phyloP scores from a whole-genome alignment of 345 rosid genomes.

The Ailanthus altissimus region DNA sequence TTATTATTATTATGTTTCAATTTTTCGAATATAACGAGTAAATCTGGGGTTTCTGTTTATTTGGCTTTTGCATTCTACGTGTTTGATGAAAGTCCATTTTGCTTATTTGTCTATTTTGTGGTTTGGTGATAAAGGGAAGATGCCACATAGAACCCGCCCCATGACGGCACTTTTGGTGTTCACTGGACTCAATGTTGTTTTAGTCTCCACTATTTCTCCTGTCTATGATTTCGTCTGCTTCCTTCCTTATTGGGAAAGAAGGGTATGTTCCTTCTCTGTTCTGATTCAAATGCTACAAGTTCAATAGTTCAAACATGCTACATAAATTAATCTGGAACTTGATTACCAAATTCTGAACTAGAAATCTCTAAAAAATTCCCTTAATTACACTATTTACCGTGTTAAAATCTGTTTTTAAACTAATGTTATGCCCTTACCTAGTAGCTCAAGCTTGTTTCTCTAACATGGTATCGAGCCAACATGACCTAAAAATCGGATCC shows the following conservation, averaged over 20 bases:
- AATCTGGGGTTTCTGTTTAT: neutral
- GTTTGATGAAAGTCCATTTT: neutral
- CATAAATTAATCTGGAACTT: neutral
- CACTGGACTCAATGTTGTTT: constrained; percentile 51
- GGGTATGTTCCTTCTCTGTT: constrained; percentile 40
- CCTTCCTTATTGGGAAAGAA: constrained; percentile 75
- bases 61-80: neutral
- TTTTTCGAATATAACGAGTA: neutral
- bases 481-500: too few species aligned
- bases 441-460: too few species aligned
- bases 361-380: neutral
- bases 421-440: too few species aligned
- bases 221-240: constrained; percentile 76
- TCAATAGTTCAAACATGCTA: neutral
- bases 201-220: constrained; percentile 56
- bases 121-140: constrained; percentile 13
- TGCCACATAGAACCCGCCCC: constrained; percentile 68
- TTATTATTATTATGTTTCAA: too few species aligned
- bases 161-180: constrained; percentile 57
- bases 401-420: too few species aligned
- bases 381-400: too few species aligned
- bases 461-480: too few species aligned
- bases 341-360: neutral
- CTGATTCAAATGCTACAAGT: neutral
- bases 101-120: neutral